Conservation (phyloP, 1,139 yeast genomes). For the Suhomyces bribrorum region DNA sequence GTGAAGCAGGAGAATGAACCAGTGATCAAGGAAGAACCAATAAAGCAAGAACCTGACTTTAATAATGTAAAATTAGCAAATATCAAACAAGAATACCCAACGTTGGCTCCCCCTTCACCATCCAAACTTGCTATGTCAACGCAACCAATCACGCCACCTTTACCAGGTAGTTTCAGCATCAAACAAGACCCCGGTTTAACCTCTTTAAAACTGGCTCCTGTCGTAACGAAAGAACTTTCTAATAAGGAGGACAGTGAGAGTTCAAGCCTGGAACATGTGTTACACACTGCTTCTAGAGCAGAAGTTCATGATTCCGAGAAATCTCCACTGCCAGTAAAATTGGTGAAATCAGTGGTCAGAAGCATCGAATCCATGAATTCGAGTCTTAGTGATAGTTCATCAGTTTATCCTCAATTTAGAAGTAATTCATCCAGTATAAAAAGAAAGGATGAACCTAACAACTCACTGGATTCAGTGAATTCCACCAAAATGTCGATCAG, state of each 20-base stretch:
- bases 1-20: not conserved
- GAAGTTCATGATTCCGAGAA: constrained; percentile 5
- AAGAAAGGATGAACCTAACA: not conserved
- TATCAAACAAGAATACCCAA: not conserved
- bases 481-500: constrained; percentile 32
- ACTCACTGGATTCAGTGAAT: constrained; percentile 16
- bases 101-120: not conserved
- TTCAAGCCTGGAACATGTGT: not conserved
- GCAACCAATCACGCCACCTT: not conserved
- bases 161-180: not conserved
- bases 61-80: not conserved
- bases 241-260: constrained; percentile 8
- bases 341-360: constrained; percentile 10
- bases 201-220: not conserved
- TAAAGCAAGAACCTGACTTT: constrained; percentile 1
- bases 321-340: constrained; percentile 8
- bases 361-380: constrained; percentile 10
- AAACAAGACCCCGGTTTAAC: not conserved
- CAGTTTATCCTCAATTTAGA: constrained; percentile 1
- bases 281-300: not conserved
- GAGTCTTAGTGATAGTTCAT: constrained; percentile 2
- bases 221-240: too few species aligned
- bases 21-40: constrained; percentile 8
- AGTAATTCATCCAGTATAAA: constrained; percentile 3
- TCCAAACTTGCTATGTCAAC: not conserved